Conservation (phyloP, 495 filamentous ascomycete genomes). For the Penicillium lividum region DNA sequence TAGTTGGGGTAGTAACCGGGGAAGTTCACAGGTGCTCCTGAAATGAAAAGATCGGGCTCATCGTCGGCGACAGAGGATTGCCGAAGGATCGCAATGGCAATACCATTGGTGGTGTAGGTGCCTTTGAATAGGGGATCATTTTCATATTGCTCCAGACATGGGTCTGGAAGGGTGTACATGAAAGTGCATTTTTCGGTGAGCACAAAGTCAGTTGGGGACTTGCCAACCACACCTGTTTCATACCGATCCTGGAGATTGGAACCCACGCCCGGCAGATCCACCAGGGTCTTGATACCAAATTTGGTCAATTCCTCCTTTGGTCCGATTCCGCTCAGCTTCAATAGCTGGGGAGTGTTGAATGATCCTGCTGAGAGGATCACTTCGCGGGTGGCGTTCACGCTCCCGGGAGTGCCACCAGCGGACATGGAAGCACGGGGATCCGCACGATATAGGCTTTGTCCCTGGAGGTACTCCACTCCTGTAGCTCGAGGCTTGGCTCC, state of each 20-base stretch:
- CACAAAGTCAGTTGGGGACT: slow-evolving; percentile 47
- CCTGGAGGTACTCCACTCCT: slow-evolving; percentile 65
- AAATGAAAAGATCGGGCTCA: slow-evolving; percentile 52
- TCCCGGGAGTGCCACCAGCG: slow-evolving; percentile 41
- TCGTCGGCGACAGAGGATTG: slow-evolving; percentile 39
- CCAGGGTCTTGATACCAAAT: slow-evolving; percentile 50
- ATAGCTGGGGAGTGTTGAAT: slow-evolving; percentile 64
- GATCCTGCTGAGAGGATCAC: slow-evolving; percentile 64
- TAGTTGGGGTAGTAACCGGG: slow-evolving; percentile 39
- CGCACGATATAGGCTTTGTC: slow-evolving; percentile 59
- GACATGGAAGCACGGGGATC: slow-evolving; percentile 40
- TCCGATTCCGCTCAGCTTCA: slow-evolving; percentile 68
- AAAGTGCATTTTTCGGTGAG: slow-evolving; percentile 52
- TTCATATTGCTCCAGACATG: slow-evolving; percentile 52
- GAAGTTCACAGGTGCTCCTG: slow-evolving; percentile 53
- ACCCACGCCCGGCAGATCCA: slow-evolving; percentile 64
- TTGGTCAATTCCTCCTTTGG: slow-evolving; percentile 47
- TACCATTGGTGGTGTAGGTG: slow-evolving; percentile 50
- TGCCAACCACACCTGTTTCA: slow-evolving; percentile 52
- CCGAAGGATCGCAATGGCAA: slow-evolving; percentile 46
- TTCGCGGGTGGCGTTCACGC: slow-evolving; percentile 53
- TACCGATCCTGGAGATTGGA: slow-evolving; percentile 68
- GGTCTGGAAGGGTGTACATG: slow-evolving; percentile 39
- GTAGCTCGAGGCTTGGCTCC: slow-evolving; percentile 51
- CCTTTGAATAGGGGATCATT: slow-evolving; percentile 37